These are phyloP conservation scores for Stenocarpella maydis DNA, from an alignment of 2,329 filamentous ascomycete species.

Conservation along the genomic window DNA sequence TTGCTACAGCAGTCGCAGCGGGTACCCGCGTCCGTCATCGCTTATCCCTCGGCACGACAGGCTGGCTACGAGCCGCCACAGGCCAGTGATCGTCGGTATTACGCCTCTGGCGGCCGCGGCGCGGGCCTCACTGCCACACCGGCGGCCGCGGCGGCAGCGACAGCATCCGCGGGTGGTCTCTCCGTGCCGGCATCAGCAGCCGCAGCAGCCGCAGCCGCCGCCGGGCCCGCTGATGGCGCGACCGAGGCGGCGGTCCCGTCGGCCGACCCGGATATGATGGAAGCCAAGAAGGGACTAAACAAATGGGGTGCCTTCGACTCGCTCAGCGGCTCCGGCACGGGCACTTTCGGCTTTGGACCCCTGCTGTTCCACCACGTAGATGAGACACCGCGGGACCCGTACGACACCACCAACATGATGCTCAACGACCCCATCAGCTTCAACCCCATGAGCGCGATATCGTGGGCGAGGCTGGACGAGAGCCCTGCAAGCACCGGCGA, in stretches of 20 bases:
- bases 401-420: slow-evolving; percentile 28
- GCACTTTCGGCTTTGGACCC: slow-evolving; percentile 30
- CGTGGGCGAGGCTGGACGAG: slow-evolving; percentile 30
- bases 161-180: background rate
- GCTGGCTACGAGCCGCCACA: slow-evolving; percentile 4
- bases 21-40: slow-evolving; percentile 19
- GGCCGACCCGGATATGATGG: slow-evolving; percentile 18
- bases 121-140: background rate
- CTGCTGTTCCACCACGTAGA: slow-evolving; percentile 26
- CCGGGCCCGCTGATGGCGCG: background rate
- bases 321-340: slow-evolving; percentile 15
- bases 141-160: background rate
- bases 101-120: background rate
- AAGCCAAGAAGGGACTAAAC: slow-evolving; percentile 24
- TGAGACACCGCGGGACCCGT: slow-evolving; percentile 19
- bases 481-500: background rate
- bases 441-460: slow-evolving; percentile 33
- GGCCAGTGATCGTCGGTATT: background rate
- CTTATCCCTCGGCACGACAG: slow-evolving; percentile 11
- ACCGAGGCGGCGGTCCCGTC: slow-evolving; percentile 14
- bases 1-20: slow-evolving; percentile 30
- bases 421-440: slow-evolving; percentile 35
- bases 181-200: background rate
- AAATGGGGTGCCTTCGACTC: slow-evolving; percentile 31
- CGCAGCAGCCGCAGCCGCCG: background rate